These are phyloP conservation scores for Acacia crassicarpa DNA, from an alignment of 306 rosid genomes.

Conservation along the genomic window DNA sequence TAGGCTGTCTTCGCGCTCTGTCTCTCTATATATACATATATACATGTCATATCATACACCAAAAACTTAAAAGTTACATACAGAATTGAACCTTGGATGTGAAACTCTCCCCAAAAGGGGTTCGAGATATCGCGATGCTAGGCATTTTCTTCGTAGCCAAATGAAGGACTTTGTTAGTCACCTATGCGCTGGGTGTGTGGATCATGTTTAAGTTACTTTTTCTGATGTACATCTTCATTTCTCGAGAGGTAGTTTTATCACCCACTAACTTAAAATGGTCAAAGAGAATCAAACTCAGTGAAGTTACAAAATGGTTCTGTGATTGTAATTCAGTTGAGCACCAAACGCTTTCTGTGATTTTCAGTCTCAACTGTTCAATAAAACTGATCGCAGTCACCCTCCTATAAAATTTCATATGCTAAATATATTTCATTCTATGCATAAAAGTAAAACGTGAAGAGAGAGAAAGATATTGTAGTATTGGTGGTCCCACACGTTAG, in stretches of 20 bases:
- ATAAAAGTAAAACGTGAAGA: no score
- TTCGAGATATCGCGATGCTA: no score
- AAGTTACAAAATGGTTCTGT: not conserved
- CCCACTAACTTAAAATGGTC: no score
- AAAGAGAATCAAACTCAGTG: not conserved
- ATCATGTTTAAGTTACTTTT: not conserved
- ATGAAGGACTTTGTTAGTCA: no score
- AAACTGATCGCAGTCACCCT: not conserved
- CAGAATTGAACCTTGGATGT: no score
- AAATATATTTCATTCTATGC: no score
- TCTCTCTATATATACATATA: not conserved
- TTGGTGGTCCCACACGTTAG: not conserved
- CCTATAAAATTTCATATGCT: no score
- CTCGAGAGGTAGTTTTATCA: not conserved
- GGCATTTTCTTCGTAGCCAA: no score
- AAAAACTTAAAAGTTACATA: no score
- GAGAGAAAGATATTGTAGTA: no score
- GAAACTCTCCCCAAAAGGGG: no score
- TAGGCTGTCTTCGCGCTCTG: not conserved
- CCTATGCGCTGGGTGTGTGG: no score
- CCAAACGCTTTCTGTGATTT: not conserved
- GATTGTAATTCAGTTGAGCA: not conserved
- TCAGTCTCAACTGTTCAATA: not conserved
- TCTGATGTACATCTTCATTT: not conserved
- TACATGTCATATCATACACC: not conserved